A percentile compares a stretch with the other conserved stretches of the same genome.
Evolutionary conservation across 2,329 filamentous ascomycete species (phyloP).

Genomic region (Claviceps sp.): DNA sequence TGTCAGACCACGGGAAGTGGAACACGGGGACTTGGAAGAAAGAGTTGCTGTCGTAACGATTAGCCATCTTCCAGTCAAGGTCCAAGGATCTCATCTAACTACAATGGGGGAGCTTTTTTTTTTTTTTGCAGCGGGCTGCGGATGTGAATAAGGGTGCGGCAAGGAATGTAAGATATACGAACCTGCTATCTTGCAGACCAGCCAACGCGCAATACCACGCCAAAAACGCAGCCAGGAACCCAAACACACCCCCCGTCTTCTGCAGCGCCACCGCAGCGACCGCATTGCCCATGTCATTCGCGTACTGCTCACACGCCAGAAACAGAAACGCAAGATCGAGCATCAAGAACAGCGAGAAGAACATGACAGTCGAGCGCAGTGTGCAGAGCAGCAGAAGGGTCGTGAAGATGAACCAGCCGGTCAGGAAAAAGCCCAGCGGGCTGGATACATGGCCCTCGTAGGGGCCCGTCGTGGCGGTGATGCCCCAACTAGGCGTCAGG

Average conservation of each 20-base stretch:
- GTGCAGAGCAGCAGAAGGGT: conserved; percentile 61
- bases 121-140: too few species aligned
- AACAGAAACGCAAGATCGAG: conserved; percentile 66
- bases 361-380: conserved; percentile 62
- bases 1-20: conserved; percentile 90
- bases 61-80: background rate
- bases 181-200: conserved; percentile 63
- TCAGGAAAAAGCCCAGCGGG: conserved; percentile 61
- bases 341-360: conserved; percentile 65
- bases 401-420: conserved; percentile 78
- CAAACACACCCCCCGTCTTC: conserved; percentile 65
- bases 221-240: conserved; percentile 66
- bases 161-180: conserved; percentile 14
- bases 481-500: conserved; percentile 53
- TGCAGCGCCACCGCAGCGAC: conserved; percentile 36
- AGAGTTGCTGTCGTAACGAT: conserved; percentile 42
- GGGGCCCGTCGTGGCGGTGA: conserved; percentile 31
- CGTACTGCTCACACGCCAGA: conserved; percentile 51
- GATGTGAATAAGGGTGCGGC: too few species aligned
- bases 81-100: background rate
- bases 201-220: conserved; percentile 83
- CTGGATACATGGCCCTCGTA: conserved; percentile 35
- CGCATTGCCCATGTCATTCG: conserved; percentile 35
- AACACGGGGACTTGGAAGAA: conserved; percentile 89
- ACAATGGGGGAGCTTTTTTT: background rate